Evolutionary conservation across 805 yeast species (phyloP).

Genomic region (Lipomyces yamanashiensis): DNA sequence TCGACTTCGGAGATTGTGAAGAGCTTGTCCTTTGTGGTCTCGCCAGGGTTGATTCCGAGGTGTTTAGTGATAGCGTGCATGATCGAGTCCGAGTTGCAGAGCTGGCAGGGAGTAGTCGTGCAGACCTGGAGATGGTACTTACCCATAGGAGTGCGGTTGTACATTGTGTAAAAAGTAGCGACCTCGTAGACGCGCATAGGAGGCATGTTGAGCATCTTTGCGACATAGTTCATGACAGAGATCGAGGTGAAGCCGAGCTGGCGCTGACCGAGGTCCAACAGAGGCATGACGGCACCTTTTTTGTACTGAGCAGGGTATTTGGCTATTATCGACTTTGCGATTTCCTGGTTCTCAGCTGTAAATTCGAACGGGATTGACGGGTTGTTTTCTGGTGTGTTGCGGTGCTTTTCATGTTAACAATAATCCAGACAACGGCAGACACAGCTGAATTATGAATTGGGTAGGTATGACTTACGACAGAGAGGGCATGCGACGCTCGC

Average conservation of each 20-base stretch:
- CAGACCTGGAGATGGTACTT: slow-evolving; percentile 82
- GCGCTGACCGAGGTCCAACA: slow-evolving; percentile 84
- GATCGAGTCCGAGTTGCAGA: slow-evolving; percentile 80
- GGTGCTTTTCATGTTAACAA: slow-evolving; percentile 50
- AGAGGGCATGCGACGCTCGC: slow-evolving; percentile 29
- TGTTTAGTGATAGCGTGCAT: slow-evolving; percentile 68
- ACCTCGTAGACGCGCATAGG: slow-evolving; percentile 92
- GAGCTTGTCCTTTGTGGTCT: slow-evolving; percentile 72
- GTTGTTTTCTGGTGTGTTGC: slow-evolving; percentile 72
- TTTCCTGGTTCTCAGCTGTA: slow-evolving; percentile 61
- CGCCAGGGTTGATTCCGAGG: slow-evolving; percentile 71
- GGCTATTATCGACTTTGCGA: slow-evolving; percentile 74
- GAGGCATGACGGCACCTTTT: slow-evolving; percentile 87
- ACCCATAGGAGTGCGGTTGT: slow-evolving; percentile 84
- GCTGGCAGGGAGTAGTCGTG: slow-evolving; percentile 88
- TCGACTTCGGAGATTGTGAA: slow-evolving; percentile 88
- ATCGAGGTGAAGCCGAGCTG: slow-evolving; percentile 85
- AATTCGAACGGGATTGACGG: slow-evolving; percentile 73
- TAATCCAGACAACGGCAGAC: background rate
- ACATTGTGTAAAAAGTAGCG: slow-evolving; percentile 91
- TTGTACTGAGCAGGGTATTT: slow-evolving; percentile 87
- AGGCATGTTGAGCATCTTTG: slow-evolving; percentile 81
- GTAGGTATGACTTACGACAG: slow-evolving; percentile 24
- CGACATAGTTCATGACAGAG: slow-evolving; percentile 88
- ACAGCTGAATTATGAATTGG: background rate